phyloP scores from a whole-genome alignment of 108 stramenopile species.

The Pseudonitzschia multistriata region DNA sequence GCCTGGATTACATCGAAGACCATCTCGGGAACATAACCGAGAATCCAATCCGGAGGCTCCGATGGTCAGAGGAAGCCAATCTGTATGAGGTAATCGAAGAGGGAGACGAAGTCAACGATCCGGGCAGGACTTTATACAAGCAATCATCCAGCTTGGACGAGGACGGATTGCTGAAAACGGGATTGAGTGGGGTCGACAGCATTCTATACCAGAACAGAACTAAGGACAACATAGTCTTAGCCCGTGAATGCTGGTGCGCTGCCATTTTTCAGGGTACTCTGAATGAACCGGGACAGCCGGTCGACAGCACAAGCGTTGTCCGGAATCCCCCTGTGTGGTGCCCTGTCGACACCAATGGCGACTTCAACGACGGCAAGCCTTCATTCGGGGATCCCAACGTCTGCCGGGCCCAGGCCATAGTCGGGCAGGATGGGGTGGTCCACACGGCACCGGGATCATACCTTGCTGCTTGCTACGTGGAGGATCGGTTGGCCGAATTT shows the following conservation, averaged over 20 bases:
- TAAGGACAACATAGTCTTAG: neutral
- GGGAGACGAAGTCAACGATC: no score
- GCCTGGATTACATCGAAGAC: neutral
- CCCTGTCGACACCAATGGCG: no score
- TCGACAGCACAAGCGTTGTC: no score
- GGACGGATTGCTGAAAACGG: no score
- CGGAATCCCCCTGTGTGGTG: no score
- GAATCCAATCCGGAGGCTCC: neutral
- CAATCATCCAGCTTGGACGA: no score
- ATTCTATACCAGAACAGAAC: no score
- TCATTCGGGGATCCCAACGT: neutral
- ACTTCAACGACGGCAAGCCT: neutral
- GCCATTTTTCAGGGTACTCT: no score
- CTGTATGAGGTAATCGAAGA: no score
- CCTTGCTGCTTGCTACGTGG: neutral
- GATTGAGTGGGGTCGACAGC: no score
- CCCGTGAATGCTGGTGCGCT: neutral
- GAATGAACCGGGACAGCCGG: no score
- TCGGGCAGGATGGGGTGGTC: neutral
- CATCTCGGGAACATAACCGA: neutral
- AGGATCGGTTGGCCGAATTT: conserved; percentile 1
- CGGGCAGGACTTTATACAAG: no score
- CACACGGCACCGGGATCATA: neutral
- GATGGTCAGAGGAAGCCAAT: neutral
- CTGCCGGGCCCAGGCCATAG: neutral